Evolutionary conservation across 345 rosid genomes (phyloP).

Genomic region (Garcia nutans): DNA sequence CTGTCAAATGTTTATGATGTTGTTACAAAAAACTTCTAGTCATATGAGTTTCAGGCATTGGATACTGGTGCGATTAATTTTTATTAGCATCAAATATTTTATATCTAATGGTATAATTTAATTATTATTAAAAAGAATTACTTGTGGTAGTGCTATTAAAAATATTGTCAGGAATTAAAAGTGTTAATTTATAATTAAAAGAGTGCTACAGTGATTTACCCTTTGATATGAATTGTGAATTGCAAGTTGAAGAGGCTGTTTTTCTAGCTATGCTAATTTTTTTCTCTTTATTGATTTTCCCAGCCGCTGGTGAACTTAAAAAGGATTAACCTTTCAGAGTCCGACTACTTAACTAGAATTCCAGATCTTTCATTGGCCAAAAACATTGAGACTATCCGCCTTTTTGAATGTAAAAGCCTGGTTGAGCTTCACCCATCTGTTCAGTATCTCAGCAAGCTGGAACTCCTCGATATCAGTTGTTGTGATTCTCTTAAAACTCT

Average conservation of each 20-base stretch:
- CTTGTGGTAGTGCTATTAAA: too few relatives aligned
- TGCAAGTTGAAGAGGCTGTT: neutral
- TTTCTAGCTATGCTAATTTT: neutral
- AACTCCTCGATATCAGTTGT: neutral
- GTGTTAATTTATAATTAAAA: too few relatives aligned
- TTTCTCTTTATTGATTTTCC: too few relatives aligned
- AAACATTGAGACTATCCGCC: neutral
- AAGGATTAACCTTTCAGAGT: neutral
- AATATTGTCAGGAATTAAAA: too few relatives aligned
- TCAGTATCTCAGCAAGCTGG: conserved; percentile 8
- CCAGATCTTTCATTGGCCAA: conserved; percentile 12
- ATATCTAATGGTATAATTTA: too few relatives aligned
- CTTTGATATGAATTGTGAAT: neutral
- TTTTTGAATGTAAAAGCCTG: neutral
- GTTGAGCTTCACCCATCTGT: neutral
- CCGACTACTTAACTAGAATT: neutral
- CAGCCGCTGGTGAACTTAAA: conserved; percentile 4
- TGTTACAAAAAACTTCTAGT: too few relatives aligned
- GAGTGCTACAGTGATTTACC: too few relatives aligned
- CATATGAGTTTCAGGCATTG: too few relatives aligned
- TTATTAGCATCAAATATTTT: too few relatives aligned
- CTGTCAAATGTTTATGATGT: too few relatives aligned
- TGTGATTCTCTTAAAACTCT: neutral
- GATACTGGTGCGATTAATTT: too few relatives aligned
- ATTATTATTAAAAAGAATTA: too few relatives aligned